Evolutionary conservation across 1,284 basidiomycete genomes (phyloP), one percentile per base, ranked within the genome.

Genomic region (Rhodofomes roseus): DNA sequence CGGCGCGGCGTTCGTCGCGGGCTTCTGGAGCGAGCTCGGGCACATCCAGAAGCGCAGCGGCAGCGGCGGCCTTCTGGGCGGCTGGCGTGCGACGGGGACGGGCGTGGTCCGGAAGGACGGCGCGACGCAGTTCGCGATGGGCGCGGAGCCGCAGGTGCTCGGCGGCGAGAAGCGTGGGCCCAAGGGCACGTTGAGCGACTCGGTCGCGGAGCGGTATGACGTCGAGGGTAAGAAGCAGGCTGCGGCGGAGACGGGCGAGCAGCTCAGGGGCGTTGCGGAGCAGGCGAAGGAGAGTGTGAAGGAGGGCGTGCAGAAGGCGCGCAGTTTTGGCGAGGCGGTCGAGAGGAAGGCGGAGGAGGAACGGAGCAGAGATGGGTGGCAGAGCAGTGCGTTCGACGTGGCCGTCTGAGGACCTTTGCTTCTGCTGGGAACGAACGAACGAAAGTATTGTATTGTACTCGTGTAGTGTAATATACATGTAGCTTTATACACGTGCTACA

Each of bases 61-160:
- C n/a, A 72, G 75, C 14, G 69, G 73, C 27, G 74, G 75, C 0
- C 46, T 78, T 16, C 72, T 78, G 56, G 68, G 76, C 1, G 83
- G 77, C 0, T 81, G 81, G 77, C 74, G 68, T 31, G 81, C 81
- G 5, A 89, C 86, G 0, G 81, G 86, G 0, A 85, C 83, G 0
- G 87, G 87, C 0, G 60, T 89, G 8, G 73, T 89, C 55, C 79
- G 83, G 56, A 79, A 85, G 62, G 74, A 76, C 2, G 73, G 73
- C 29, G 66, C 66, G 7, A 73, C 76, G n/a, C 71, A 73, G 56
- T 81, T 89, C 52, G 87, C 87, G 1, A 73, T 89, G 72, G 87
- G 87, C 4, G 85, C 80, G 3, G 86, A 87, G 71, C 87, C 87
- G 40, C 87, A 90, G 74, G 81, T 90, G 40, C 70, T 90, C 36